phyloP scores from a whole-genome alignment of 345 rosid species.

The Eucalyptus grandis region DNA sequence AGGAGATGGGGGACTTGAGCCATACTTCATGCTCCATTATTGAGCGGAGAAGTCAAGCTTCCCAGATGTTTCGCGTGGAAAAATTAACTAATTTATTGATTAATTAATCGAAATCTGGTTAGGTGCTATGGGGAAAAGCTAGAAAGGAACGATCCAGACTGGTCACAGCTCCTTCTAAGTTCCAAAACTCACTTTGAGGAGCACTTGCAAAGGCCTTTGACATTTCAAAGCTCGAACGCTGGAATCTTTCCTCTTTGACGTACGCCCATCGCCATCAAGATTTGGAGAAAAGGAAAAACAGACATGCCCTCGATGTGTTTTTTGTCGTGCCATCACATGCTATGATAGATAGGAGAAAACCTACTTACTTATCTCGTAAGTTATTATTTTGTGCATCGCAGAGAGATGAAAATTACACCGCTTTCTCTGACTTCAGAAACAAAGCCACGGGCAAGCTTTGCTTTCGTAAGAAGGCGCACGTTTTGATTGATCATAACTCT shows the following conservation, averaged over 20 bases:
- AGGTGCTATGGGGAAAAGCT: neutral
- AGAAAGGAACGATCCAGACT: neutral
- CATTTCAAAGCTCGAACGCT: neutral
- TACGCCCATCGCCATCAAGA: neutral
- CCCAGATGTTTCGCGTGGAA: neutral
- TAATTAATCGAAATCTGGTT: neutral
- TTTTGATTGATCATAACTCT: neutral
- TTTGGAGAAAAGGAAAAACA: neutral
- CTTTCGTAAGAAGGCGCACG: neutral
- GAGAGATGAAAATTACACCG: neutral
- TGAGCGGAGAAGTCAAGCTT: neutral
- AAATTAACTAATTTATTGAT: neutral
- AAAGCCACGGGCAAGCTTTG: neutral
- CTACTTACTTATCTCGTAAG: neutral
- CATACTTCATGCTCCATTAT: neutral
- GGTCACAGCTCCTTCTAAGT: neutral
- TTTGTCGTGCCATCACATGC: neutral
- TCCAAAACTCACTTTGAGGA: neutral
- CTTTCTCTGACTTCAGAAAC: neutral
- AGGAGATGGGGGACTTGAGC: neutral
- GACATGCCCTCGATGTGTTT: neutral
- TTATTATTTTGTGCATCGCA: neutral
- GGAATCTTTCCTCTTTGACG: neutral
- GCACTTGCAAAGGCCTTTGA: neutral
- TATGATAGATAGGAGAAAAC: neutral